Evolutionary conservation across 2,329 filamentous ascomycete genomes (phyloP), one percentile per base, ranked within the genome.

Genomic region (Talaromyces sp.): DNA sequence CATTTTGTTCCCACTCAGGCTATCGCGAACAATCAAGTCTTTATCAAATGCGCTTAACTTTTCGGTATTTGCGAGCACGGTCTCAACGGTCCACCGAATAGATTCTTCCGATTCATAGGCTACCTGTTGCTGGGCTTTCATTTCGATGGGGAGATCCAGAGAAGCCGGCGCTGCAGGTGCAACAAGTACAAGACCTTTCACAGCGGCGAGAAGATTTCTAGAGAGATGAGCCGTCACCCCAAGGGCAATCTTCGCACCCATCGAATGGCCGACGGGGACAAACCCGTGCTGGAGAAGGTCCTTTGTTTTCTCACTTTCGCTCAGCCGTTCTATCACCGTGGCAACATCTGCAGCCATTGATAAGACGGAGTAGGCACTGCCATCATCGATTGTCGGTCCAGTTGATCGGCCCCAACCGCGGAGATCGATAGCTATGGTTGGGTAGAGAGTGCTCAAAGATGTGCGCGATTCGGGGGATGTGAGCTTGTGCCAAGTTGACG

Each of bases 171-270:
- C 70, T 2, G 72, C 68, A 0, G 74, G 70, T 1, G 67, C 66
- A 10, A 74, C 49, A 2, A 75, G 57, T 0, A 74, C 60, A 3
- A 75, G 14, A 49, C 77, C 68, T 24, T 56, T 60, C 0, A 73
- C 14, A 0, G 45, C 27, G 9, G 16, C 5, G 1, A 61, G 47
- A 2, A 61, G 50, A 22, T 48, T n/a, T 2, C 17, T 4, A 0
- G 53, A 16, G 0, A 63, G 49, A 2, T 4, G 10, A 0, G 42
- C 40, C 1, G 62, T 43, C 10, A 54, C 54, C 1, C 58, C 57
- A 17, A 73, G 62, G 0, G 68, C 65, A 2, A 75, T 67, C 47
- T 76, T 75, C 14, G 66, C 73, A 3, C 74, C 73, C 73, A 76
- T 76, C 0, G 71, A 74, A 55, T 75, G 69, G 2, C 71, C 70